A percentile compares a stretch with the other conserved stretches of the same genome.
Evolutionary conservation across 2,329 filamentous ascomycete species (phyloP).

Genomic region (Coniochaeta pulveracea): DNA sequence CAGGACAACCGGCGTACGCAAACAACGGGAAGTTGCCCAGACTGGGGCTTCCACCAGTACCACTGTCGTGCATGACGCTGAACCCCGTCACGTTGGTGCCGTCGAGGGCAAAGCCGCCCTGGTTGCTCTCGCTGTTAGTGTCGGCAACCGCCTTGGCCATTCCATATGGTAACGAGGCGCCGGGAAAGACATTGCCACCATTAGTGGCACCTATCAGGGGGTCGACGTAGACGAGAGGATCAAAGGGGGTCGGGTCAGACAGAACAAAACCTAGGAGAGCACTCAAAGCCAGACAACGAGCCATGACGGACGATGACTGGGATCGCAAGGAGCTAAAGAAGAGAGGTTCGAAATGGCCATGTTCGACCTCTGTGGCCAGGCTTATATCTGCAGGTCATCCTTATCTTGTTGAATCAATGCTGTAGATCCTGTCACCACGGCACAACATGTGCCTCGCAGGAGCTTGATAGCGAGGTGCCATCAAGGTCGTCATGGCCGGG

Average conservation of each 20-base stretch:
- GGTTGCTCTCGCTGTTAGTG: slow-evolving; percentile 38
- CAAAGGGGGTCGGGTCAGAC: slow-evolving; percentile 4
- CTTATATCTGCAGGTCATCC: background rate
- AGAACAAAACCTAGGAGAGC: background rate
- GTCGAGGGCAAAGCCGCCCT: slow-evolving; percentile 46
- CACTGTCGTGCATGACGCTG: slow-evolving; percentile 46
- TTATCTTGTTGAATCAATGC: slow-evolving; percentile 2
- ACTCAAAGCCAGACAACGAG: background rate
- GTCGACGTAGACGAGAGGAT: slow-evolving; percentile 16
- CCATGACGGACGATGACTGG: background rate
- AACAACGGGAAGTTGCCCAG: slow-evolving; percentile 67
- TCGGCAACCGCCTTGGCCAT: slow-evolving; percentile 49
- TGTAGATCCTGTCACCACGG: background rate
- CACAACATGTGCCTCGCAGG: slow-evolving; percentile 4
- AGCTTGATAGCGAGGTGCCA: background rate
- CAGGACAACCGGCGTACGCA: slow-evolving; percentile 49
- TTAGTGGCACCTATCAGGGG: slow-evolving; percentile 29
- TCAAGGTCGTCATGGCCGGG: background rate
- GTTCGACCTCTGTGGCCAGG: background rate
- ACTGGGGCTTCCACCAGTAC: slow-evolving; percentile 46
- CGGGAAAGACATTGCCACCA: slow-evolving; percentile 30
- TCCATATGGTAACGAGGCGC: slow-evolving; percentile 30
- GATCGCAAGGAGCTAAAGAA: background rate
- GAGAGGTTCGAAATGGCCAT: background rate
- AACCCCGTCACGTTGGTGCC: slow-evolving; percentile 39